Evolutionary conservation across 2,329 filamentous ascomycete species (phyloP).

Genomic region (Ramichloridium luteum): DNA sequence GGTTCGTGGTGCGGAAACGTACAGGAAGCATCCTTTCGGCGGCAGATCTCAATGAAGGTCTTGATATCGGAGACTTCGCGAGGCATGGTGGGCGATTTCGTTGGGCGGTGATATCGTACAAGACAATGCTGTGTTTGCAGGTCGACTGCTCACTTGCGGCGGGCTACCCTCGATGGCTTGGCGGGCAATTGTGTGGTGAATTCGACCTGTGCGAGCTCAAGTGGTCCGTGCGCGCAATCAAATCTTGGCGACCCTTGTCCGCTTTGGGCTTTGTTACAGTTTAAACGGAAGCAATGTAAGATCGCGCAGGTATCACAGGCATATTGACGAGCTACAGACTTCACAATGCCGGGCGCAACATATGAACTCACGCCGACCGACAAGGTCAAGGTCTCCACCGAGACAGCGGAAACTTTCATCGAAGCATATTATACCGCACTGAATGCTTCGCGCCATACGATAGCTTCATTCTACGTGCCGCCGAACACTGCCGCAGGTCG

Average conservation of each 20-base stretch:
- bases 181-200: no score
- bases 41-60: constrained; percentile 99
- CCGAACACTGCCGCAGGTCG: constrained; percentile 39
- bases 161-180: neutral
- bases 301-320: no score
- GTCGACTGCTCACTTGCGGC: constrained; percentile 3
- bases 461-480: constrained; percentile 60
- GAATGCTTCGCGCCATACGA: constrained; percentile 43
- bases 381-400: constrained; percentile 16
- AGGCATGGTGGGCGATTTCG: constrained; percentile 68
- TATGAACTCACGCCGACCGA: constrained; percentile 20
- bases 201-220: neutral
- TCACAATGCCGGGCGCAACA: no score
- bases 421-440: constrained; percentile 66
- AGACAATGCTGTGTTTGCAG: constrained; percentile 5
- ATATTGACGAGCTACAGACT: no score
- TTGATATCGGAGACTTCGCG: constrained; percentile 98
- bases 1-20: constrained; percentile 37
- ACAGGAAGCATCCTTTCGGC: constrained; percentile 99
- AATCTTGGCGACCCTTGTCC: constrained; percentile 1
- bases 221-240: neutral
- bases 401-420: constrained; percentile 60
- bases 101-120: constrained; percentile 5
- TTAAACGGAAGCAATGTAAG: no score
- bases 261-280: neutral